Percentiles rank a stretch among this genome's conserved stretches.
phyloP scores from a whole-genome alignment of 805 yeast species.

The Candida succiphila region DNA sequence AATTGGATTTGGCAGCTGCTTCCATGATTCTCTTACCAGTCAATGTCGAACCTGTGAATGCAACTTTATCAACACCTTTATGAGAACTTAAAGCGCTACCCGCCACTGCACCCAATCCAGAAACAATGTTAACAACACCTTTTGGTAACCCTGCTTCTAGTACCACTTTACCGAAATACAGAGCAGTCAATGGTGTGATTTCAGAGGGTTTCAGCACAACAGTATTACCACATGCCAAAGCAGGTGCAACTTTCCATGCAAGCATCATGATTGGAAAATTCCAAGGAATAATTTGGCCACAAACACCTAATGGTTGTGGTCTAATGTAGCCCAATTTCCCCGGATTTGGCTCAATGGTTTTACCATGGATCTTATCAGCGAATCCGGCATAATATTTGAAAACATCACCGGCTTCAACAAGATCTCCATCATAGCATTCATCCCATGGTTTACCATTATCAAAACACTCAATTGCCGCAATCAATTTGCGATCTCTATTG shows the following conservation, averaged over 20 bases:
- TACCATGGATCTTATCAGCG: slow-evolving; percentile 69
- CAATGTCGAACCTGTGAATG: slow-evolving; percentile 75
- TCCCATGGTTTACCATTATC: slow-evolving; percentile 51
- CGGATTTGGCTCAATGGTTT: slow-evolving; percentile 42
- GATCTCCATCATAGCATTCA: slow-evolving; percentile 32
- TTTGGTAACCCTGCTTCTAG: slow-evolving; percentile 66
- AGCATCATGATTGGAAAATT: slow-evolving; percentile 74
- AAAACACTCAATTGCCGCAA: slow-evolving; percentile 45
- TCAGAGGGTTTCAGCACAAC: slow-evolving; percentile 66
- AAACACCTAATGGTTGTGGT: slow-evolving; percentile 59
- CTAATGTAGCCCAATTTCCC: slow-evolving; percentile 41
- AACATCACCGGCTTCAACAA: slow-evolving; percentile 24
- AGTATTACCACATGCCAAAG: slow-evolving; percentile 66
- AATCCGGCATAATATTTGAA: slow-evolving; percentile 68
- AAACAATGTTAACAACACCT: slow-evolving; percentile 65
- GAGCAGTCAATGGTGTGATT: slow-evolving; percentile 64
- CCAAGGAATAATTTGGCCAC: slow-evolving; percentile 81
- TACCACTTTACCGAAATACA: slow-evolving; percentile 50
- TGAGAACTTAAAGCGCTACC: slow-evolving; percentile 62
- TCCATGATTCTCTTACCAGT: slow-evolving; percentile 64
- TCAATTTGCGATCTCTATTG: slow-evolving; percentile 36
- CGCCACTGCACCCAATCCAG: slow-evolving; percentile 63
- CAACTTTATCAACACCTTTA: slow-evolving; percentile 57
- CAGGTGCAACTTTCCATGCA: slow-evolving; percentile 70
- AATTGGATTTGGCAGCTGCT: slow-evolving; percentile 46